Evolutionary conservation across 2,329 filamentous ascomycete species (phyloP), one percentile per base, ranked within the genome.

Genomic region (Ceratocystis lukuohia): DNA sequence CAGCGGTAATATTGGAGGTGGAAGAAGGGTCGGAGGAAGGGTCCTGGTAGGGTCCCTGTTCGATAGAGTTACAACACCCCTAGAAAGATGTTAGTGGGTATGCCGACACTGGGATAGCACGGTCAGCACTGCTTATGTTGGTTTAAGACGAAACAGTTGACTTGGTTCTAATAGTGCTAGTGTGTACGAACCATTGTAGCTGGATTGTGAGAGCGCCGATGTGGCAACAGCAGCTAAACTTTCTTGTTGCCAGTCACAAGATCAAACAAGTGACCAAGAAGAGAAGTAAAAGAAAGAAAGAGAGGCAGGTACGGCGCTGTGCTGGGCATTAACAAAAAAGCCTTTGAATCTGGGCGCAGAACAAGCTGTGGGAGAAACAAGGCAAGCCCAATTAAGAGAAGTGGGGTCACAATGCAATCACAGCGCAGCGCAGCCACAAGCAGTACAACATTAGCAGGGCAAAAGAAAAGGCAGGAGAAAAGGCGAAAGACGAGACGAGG

Each of bases 51-150:
- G 53, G 53, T 30, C 53, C 12, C 53, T 57, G 53, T 30, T 46
- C 61, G 41, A 28, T 50, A 20, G 61, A 63, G 61, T 63, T 45
- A 48, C 61, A 63, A 15, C 61, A 63, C 15, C 61, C 61, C 61
- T 63, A 62, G 30, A 62, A n/a, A 45, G 17, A 33, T 20, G 33
- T 65, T 57, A 66, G 59, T 56, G 57, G 30, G 15, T 12, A 28
- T 53, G 6, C 37, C 37, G 17, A 28, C 15, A 65, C 10, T 48
- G 17, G 17, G 15, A 53, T 53, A 41, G 37, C 37, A 41, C n/a
- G 22, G 17, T 53, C 20, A 53, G 48, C 48, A 25, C 48, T 53
- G 20, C 22, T 20, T 53, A 25, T 53, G n/a, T 20, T 53, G 48
- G n/a, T 20, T 25, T 22, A 25, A 25, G 5, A 22, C 22, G n/a